phyloP scores from a whole-genome alignment of 805 yeast species.

The Monosporozyma unispora region DNA sequence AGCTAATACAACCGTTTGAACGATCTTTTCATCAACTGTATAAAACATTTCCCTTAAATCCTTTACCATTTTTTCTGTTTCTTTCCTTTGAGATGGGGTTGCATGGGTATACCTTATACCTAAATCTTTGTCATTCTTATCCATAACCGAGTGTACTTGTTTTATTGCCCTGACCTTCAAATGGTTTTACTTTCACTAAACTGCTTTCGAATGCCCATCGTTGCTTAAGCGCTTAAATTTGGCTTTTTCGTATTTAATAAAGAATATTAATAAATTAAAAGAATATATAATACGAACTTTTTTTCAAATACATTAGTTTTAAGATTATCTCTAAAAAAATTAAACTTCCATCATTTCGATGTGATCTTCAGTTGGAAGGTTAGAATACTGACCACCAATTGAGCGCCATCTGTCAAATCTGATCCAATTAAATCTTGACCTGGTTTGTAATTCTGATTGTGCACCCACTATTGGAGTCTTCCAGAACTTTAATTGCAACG shows the following conservation, averaged over 20 bases:
- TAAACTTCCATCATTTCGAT: neutral
- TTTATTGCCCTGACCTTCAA: no score
- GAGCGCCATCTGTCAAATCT: neutral
- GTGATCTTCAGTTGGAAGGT: neutral
- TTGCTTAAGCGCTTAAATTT: neutral
- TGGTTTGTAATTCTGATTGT: no score
- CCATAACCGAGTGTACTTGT: no score
- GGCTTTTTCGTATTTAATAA: neutral
- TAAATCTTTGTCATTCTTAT: neutral
- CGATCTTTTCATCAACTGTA: neutral
- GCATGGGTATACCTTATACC: neutral
- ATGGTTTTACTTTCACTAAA: no score
- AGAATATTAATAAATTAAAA: neutral
- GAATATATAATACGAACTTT: neutral
- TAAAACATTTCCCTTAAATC: neutral
- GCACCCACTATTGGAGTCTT: conserved; percentile 21
- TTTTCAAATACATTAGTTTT: neutral
- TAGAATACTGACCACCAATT: neutral
- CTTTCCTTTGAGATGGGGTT: neutral
- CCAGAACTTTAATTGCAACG: conserved; percentile 66
- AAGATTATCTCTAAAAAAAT: no score
- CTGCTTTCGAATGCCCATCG: no score
- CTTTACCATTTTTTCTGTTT: neutral
- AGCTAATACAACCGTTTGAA: neutral
- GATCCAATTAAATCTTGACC: neutral